Evolutionary conservation across 176 grass and related monocot genomes (phyloP).

Genomic region (Oryza brachyantha): DNA sequence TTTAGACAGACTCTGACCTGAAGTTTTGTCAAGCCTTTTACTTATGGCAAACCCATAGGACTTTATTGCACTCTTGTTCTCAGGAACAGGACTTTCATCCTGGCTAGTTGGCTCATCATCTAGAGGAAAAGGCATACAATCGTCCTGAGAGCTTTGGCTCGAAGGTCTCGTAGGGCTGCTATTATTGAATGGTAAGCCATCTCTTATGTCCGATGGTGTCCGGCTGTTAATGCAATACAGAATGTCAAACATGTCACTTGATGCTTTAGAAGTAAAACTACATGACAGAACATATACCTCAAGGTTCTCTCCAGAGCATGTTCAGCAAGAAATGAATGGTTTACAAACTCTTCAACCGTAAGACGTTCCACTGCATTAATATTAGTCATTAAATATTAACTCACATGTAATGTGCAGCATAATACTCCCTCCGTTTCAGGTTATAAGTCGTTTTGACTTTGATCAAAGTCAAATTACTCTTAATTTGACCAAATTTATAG

Average conservation of each 20-base stretch:
- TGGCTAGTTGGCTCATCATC: constrained; percentile 68
- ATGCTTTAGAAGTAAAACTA: constrained; percentile 11
- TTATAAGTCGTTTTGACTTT: no score
- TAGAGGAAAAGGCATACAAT: constrained; percentile 85
- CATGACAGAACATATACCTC: constrained; percentile 43
- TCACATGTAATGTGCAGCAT: background rate
- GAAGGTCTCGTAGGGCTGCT: constrained; percentile 49
- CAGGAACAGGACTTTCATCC: constrained; percentile 44
- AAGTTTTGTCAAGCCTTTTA: constrained; percentile 55
- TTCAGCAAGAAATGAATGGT: constrained; percentile 87
- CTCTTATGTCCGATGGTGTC: constrained; percentile 51
- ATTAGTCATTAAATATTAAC: constrained; percentile 26
- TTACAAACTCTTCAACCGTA: constrained; percentile 91
- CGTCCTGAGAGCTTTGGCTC: constrained; percentile 78
- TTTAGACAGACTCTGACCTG: constrained; percentile 59
- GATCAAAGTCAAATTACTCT: no score
- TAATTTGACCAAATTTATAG: no score
- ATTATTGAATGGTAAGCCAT: constrained; percentile 47
- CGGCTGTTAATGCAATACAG: constrained; percentile 29
- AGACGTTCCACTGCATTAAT: constrained; percentile 89
- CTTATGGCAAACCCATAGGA: constrained; percentile 45
- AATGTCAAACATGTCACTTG: constrained; percentile 27
- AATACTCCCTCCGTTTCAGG: no score
- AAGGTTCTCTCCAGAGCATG: constrained; percentile 41
- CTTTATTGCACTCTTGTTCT: constrained; percentile 40